phyloP scores from a whole-genome alignment of 225 moss, liverwort and hornwort genomes.

The Marchantia polymorpha region DNA sequence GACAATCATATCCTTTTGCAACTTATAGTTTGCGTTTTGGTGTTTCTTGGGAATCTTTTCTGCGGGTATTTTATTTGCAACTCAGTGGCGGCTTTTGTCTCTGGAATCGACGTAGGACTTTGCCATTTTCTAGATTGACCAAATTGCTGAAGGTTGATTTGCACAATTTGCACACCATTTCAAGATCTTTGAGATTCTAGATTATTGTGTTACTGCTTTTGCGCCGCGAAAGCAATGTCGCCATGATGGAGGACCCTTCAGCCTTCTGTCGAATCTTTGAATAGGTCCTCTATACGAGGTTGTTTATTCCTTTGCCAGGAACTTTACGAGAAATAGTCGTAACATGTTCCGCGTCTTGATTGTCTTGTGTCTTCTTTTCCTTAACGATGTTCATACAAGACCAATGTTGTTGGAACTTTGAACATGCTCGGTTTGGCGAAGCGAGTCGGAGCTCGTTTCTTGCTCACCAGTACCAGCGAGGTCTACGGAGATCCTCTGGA shows the following conservation, averaged over 20 bases:
- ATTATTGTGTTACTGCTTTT: background rate
- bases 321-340: background rate
- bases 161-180: background rate
- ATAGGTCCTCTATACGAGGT: background rate
- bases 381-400: conserved; percentile 42
- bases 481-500: conserved; percentile 50
- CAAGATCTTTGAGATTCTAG: background rate
- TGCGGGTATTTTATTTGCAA: background rate
- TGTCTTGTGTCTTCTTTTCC: conserved; percentile 13
- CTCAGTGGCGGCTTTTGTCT: background rate
- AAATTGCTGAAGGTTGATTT: background rate
- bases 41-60: background rate
- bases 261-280: background rate
- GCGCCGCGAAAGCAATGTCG: background rate
- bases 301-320: background rate
- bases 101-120: background rate
- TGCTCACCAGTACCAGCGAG: conserved; percentile 53
- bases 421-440: conserved; percentile 53
- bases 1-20: conserved; percentile 46
- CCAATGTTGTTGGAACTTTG: conserved; percentile 51
- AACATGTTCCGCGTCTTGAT: background rate
- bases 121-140: background rate
- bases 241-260: background rate
- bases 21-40: background rate
- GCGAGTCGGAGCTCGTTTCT: conserved; percentile 46